Conservation (phyloP, 2,329 filamentous ascomycete genomes). For the Sordariomycetes sp. region DNA sequence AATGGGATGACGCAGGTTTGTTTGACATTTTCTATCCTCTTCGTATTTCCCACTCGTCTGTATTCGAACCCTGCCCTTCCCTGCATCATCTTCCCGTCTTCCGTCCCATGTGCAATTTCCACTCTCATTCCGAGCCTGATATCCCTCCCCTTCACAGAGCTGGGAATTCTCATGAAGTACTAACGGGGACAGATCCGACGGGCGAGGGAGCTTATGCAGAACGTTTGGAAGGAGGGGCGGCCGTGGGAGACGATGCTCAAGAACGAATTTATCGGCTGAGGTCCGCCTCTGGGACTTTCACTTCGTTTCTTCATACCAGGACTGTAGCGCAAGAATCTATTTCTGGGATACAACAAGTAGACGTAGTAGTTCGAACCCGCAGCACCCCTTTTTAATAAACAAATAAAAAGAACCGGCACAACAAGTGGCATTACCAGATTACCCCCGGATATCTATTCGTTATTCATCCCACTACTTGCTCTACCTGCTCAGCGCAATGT, state of each 20-base stretch:
- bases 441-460: constrained; percentile 4
- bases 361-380: neutral
- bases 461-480: constrained; percentile 4
- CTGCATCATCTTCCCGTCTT: constrained; percentile 3
- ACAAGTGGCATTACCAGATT: neutral
- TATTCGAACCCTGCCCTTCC: neutral
- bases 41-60: neutral
- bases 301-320: neutral
- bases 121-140: neutral
- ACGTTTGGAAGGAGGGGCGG: constrained; percentile 55
- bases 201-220: constrained; percentile 56
- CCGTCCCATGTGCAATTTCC: neutral
- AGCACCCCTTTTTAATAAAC: neutral
- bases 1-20: constrained; percentile 68
- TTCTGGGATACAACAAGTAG: neutral
- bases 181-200: constrained; percentile 35
- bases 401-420: neutral
- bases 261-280: constrained; percentile 58
- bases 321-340: neutral
- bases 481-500: constrained; percentile 54
- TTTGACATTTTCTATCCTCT: constrained; percentile 3
- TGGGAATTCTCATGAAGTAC: neutral
- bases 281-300: neutral
- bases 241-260: constrained; percentile 59
- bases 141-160: neutral